phyloP scores from a whole-genome alignment of 129 eudicot species.

The Mikania micrantha region DNA sequence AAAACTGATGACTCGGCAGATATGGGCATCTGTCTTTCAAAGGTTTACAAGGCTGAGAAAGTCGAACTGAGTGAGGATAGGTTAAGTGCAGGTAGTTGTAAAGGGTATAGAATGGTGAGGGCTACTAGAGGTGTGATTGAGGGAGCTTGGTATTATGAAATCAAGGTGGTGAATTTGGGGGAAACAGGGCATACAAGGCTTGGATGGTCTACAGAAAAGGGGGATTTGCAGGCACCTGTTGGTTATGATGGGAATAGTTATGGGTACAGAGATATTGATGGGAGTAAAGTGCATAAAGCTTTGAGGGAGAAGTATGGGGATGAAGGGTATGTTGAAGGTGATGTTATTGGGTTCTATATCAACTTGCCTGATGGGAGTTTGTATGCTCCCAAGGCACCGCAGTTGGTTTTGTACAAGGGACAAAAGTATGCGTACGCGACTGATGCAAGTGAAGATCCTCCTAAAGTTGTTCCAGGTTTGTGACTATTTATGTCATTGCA shows the following conservation, averaged over 20 bases:
- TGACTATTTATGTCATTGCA: no score
- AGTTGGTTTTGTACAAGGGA: no score
- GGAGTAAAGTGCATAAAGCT: slow-evolving; percentile 91
- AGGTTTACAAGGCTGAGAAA: slow-evolving; percentile 79
- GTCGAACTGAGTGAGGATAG: slow-evolving; percentile 86
- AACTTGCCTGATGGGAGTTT: no score
- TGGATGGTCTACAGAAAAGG: slow-evolving; percentile 92
- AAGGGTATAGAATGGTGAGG: slow-evolving; percentile 95
- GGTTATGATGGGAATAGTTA: slow-evolving; percentile 88
- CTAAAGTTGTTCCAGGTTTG: no score
- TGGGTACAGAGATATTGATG: slow-evolving; percentile 91
- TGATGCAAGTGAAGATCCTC: no score
- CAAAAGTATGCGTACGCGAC: neutral
- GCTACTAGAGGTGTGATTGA: slow-evolving; percentile 80
- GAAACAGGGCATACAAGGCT: slow-evolving; percentile 83
- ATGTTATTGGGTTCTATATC: no score
- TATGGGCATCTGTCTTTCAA: slow-evolving; percentile 57
- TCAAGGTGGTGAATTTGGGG: slow-evolving; percentile 64
- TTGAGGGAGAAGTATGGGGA: slow-evolving; percentile 86
- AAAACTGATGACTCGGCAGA: slow-evolving; percentile 55
- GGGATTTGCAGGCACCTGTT: slow-evolving; percentile 97
- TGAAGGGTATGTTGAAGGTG: slow-evolving; percentile 87
- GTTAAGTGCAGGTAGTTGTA: slow-evolving; percentile 68
- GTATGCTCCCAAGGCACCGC: no score
- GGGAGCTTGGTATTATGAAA: slow-evolving; percentile 94